Base-by-base conservation (phyloP, 768 basidiomycete genomes). In the Pleurotus tuoliensis region DNA sequence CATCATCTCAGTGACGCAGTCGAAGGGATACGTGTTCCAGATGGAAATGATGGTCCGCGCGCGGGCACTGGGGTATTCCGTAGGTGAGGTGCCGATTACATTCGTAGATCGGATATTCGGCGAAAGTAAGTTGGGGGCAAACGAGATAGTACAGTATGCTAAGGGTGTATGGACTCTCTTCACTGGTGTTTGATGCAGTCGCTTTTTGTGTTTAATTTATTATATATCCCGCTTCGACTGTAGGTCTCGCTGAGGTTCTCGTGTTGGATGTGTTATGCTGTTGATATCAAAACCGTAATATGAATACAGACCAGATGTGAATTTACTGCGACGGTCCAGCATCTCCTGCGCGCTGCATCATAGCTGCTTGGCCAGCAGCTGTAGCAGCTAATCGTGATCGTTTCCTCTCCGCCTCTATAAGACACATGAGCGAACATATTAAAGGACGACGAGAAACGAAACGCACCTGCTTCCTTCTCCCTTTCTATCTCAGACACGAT, bases 21-120 rank as follows among this genome's bases (percentile, higher is more conserved):
- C 92, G 2, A 90, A 90, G 61, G 94, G 94, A 7, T 96, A 95
- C 63, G 94, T 96, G 27, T 95, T 96, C 76, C 94, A 96, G 77
- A 96, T 96, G 94, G 94, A 96, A 69, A 96, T 95, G 88, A 95
- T 95, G 82, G 94, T 93, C 16, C 83, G 94, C 1, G 94, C 94
- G 4, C 81, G 86, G 18, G 83, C 89, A 1, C 72, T 92, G 55
- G 92, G 91, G 4, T 95, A 93, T 71, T 83, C 80, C 3, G 85
- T 96, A 0, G 94, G 92, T 3, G 94, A 96, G 69, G 82, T 96
- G 22, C 94, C 94, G 1, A 96, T 96, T 60, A 96, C 93, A 2
- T 96, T 96, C 64, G 94, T 95, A 45, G 94, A 96, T 72, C 82
- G 94, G 38, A 87, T 96, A 66, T 95, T 89, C 68, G 94, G 94